A percentile compares a stretch with the other conserved stretches of the same genome.
These are phyloP conservation scores for Auriculariales sp. DNA, from an alignment of 768 basidiomycete species.

Conservation along the genomic window DNA sequence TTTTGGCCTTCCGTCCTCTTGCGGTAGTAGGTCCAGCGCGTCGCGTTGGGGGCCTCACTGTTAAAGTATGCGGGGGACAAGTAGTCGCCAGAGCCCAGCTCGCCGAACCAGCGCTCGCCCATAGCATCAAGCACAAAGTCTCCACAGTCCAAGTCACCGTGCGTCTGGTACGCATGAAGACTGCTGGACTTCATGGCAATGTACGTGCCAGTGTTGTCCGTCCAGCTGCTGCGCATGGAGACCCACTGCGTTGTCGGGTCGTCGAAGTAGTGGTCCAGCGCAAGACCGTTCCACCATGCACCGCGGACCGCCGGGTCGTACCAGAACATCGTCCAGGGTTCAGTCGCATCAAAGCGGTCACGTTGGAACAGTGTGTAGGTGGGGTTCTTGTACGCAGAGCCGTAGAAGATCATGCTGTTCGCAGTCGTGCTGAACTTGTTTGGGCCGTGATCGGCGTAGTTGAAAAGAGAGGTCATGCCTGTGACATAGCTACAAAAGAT, in stretches of 20 bases:
- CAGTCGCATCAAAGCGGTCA: constrained; percentile 58
- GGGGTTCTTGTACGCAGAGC: constrained; percentile 50
- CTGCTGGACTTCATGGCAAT: constrained; percentile 82
- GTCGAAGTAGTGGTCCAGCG: constrained; percentile 74
- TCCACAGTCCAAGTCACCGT: constrained; percentile 87
- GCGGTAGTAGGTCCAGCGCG: constrained; percentile 86
- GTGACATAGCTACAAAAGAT: constrained; percentile 39
- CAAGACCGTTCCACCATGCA: constrained; percentile 80
- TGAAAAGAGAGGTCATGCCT: constrained; percentile 77
- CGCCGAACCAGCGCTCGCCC: constrained; percentile 89
- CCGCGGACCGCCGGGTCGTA: constrained; percentile 73
- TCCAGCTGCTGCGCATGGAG: constrained; percentile 87
- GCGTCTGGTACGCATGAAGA: constrained; percentile 75
- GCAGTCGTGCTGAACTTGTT: constrained; percentile 95
- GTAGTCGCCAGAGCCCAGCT: constrained; percentile 85
- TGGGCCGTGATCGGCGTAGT: constrained; percentile 75
- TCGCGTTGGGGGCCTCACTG: constrained; percentile 48
- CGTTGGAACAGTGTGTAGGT: constrained; percentile 80
- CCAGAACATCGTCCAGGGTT: constrained; percentile 80
- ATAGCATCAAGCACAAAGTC: constrained; percentile 93
- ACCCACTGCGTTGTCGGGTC: constrained; percentile 68
- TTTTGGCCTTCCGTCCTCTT: constrained; percentile 98
- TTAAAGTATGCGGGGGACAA: constrained; percentile 62
- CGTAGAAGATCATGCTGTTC: constrained; percentile 74
- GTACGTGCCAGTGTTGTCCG: constrained; percentile 67